These are phyloP conservation scores for Tricholoma matsutake DNA, from an alignment of 768 basidiomycete genomes.

Conservation along the genomic window DNA sequence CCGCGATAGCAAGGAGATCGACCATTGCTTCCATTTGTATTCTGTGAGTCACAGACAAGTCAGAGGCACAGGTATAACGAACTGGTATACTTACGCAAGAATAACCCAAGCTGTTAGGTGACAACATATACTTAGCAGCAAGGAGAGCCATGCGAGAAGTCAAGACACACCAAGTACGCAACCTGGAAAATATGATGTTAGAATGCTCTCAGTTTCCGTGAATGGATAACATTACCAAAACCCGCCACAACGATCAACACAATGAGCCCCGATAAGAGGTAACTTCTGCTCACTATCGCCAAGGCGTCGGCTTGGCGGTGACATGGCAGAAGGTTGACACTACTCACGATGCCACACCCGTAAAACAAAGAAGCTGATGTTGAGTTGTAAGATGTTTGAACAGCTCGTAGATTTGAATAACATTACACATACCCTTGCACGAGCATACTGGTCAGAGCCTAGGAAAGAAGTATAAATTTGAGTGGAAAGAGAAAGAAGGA, in stretches of 20 bases:
- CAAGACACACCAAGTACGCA: conserved; percentile 32
- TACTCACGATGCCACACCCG: not conserved
- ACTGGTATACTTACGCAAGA: conserved; percentile 29
- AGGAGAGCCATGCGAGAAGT: not conserved
- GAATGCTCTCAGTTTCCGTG: not conserved
- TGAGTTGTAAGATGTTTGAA: not conserved
- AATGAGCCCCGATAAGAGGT: conserved; percentile 31
- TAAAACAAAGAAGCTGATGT: not conserved
- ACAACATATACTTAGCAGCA: not conserved
- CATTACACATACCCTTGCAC: not conserved
- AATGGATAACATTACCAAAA: conserved; percentile 21
- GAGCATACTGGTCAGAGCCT: not conserved
- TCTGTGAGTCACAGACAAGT: conserved; percentile 13
- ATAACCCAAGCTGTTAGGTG: conserved; percentile 37
- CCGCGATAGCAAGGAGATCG: conserved; percentile 33
- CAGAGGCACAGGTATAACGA: not conserved
- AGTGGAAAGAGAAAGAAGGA: not conserved
- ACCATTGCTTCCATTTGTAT: conserved; percentile 36
- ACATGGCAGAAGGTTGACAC: not conserved
- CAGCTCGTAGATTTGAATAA: not conserved
- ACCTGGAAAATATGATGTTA: conserved; percentile 15
- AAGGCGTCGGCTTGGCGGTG: not conserved
- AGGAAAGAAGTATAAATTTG: not conserved
- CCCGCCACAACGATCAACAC: conserved; percentile 30
- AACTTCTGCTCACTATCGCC: conserved; percentile 36